Base-by-base conservation (phyloP, 495 filamentous ascomycete genomes). In the Podospora bellae-mahoneyi region DNA sequence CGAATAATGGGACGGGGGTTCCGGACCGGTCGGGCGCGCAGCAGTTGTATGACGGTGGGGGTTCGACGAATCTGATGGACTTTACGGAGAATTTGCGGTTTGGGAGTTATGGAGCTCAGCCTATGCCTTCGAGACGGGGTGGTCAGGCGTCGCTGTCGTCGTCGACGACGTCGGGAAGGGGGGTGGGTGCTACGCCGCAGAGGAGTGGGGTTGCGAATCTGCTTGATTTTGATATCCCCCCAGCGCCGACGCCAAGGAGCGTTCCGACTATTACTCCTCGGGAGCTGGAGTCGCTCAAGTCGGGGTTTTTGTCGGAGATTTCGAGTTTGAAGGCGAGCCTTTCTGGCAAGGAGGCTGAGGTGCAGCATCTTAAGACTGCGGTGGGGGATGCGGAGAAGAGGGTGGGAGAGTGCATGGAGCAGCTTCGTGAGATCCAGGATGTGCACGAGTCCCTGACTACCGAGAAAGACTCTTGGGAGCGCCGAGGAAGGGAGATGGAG, bases 201-300 rank as follows among this genome's bases (percentile, higher is more conserved):
- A 76, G 78, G 13, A 9, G 23, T 7, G 55, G 30, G 13, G 55
- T 15, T 19, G 7, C n/a, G n/a, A 58, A 90, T 69, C 84, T 98
- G 9, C 86, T 99, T 53, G 95, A 99, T 76, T 97, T 97, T 74
- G 94, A 97, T 70, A 90, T 97, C 18, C 92, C 93, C 10, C 91
- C 92, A 3, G 85, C 89, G 13, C 93, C 93, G 3, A 98, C 95
- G 1, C 95, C 95, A 19, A 90, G 94, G 65, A 96, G 91, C 56
- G 87, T 98, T 56, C 95, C 95, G 1, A 91, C 89, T 16, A 89
- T 98, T 69, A 97, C 96, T 3, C 91, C 93, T 0, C 89, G 95
- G 30, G 95, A 99, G 78, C 83, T 98, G 0, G 95, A 99, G 73
- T 90, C 88, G 6, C 83, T 99, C 62, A 97, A 97, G 75, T 97